Conservation (phyloP, 352 stramenopile genomes). For the Poterioochromonas sp. region DNA sequence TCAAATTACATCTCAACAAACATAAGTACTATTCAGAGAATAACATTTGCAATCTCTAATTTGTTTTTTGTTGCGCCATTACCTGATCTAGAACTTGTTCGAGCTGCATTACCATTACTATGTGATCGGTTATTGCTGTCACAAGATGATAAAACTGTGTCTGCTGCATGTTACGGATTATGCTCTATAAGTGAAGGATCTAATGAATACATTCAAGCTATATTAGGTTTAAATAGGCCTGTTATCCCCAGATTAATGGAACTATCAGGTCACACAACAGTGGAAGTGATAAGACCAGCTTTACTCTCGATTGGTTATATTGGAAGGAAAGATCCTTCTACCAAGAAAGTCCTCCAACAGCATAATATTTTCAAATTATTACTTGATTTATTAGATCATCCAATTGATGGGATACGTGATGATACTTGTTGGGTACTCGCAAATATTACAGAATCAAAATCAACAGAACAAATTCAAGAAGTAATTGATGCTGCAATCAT, state of each 20-base stretch:
- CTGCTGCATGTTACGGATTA: no score
- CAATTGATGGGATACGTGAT: constrained; percentile 96
- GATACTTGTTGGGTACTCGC: constrained; percentile 98
- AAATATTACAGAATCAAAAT: constrained; percentile 94
- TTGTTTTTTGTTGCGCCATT: constrained; percentile 81
- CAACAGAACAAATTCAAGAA: constrained; percentile 95
- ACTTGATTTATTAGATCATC: constrained; percentile 72
- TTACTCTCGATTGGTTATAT: constrained; percentile 96
- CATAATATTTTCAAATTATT: constrained; percentile 93
- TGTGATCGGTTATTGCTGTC: no score
- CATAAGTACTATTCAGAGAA: no score
- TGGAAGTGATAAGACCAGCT: constrained; percentile 87
- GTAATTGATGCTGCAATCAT: constrained; percentile 96
- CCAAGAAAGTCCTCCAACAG: constrained; percentile 96
- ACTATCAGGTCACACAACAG: constrained; percentile 76
- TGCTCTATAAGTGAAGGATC: no score
- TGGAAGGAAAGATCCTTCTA: constrained; percentile 81
- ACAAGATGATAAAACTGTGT: no score
- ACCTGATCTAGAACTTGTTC: no score
- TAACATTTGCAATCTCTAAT: constrained; percentile 97
- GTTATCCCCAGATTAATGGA: constrained; percentile 93
- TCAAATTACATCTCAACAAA: no score
- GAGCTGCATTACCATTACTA: no score
- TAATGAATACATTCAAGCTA: constrained; percentile 98
- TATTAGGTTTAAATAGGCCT: constrained; percentile 84